Base-by-base conservation (phyloP, 768 basidiomycete species). In the Termitomyces sp. region DNA sequence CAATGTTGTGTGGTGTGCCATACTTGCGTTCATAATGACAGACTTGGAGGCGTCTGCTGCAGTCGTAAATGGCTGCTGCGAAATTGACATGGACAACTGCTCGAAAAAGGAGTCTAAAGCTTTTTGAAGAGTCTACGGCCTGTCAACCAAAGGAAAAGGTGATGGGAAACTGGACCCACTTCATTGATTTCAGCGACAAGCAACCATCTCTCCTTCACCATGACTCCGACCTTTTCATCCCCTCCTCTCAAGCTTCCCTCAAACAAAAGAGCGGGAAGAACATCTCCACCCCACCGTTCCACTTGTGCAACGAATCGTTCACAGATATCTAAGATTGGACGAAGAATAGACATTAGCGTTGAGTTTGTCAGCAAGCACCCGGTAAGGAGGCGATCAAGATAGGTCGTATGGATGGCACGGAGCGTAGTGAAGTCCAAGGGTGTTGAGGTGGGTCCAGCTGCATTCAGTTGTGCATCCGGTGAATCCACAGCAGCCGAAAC, bases 241-340 rank as follows among this genome's bases (percentile, higher is more conserved):
- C 75, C 82, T 6, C 82, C 79, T 30, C 77, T 78, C 50, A 93
- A 65, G 67, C 88, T 91, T 14, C 91, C 91, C 68, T 94, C 93
- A 61, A 86, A 87, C 40, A 95, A 71, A 46, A 95, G 76, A 0
- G 88, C 91, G 13, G 94, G 94, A 2, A 95, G 74, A 9, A 95
- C 84, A 67, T 95, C 92, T 0, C 93, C 93, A 13, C 92, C 93
- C 94, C 94, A 97, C 53, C 93, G 76, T 71, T 95, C 94, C 0
- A 95, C 83, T 61, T 93, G 86, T 7, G 85, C 92, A n/a, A 88
- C 88, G 67, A 96, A 92, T 9, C 86, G 81, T 67, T 92, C 93
- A 68, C 93, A 95, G 9, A 89, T 78, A 62, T 93, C 91, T 50
- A 96, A 76, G 56, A 95, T 86, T 33, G 84, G 79, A 18, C 86